phyloP scores from a whole-genome alignment of 2,329 filamentous ascomycete species.

The Coniochaeta sp. region DNA sequence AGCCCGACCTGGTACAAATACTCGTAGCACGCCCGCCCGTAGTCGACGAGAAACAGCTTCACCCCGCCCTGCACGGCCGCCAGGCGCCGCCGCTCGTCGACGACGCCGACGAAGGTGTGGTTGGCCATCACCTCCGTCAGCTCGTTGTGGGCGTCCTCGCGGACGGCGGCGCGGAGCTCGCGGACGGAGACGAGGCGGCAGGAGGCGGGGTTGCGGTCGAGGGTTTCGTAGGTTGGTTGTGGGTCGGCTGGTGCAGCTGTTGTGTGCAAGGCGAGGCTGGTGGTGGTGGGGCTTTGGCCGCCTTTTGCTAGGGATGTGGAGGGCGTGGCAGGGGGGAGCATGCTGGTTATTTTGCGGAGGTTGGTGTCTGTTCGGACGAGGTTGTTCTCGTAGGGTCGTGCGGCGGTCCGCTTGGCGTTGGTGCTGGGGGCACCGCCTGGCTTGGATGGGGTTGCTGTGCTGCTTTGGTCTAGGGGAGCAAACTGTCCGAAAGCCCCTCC shows the following conservation, averaged over 20 bases:
- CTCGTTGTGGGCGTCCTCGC: conserved; percentile 74
- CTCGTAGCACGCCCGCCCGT: conserved; percentile 77
- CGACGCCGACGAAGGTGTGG: conserved; percentile 89
- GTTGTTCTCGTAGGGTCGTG: conserved; percentile 72
- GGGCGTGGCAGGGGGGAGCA: conserved; percentile 60
- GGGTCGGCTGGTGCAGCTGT: conserved; percentile 6
- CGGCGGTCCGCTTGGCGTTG: conserved; percentile 23
- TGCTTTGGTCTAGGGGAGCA: conserved; percentile 14
- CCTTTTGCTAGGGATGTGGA: conserved; percentile 25
- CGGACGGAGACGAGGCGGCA: conserved; percentile 82
- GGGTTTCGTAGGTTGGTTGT: conserved; percentile 60
- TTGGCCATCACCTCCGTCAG: conserved; percentile 81
- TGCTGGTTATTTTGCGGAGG: conserved; percentile 90
- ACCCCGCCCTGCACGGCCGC: conserved; percentile 92
- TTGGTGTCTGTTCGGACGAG: conserved; percentile 85
- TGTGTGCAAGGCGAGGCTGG: conserved; percentile 6
- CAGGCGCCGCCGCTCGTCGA: conserved; percentile 79
- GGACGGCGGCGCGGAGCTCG: conserved; percentile 72
- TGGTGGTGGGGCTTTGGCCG: conserved; percentile 16
- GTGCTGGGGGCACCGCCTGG: conserved; percentile 32
- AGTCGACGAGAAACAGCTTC: conserved; percentile 88
- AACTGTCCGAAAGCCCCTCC: conserved; percentile 44
- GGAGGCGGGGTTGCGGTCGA: conserved; percentile 59
- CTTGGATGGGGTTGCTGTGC: conserved; percentile 18
- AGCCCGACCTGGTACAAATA: conserved; percentile 95